Conservation (phyloP, 768 basidiomycete genomes). For the Scleroderma citrinum region DNA sequence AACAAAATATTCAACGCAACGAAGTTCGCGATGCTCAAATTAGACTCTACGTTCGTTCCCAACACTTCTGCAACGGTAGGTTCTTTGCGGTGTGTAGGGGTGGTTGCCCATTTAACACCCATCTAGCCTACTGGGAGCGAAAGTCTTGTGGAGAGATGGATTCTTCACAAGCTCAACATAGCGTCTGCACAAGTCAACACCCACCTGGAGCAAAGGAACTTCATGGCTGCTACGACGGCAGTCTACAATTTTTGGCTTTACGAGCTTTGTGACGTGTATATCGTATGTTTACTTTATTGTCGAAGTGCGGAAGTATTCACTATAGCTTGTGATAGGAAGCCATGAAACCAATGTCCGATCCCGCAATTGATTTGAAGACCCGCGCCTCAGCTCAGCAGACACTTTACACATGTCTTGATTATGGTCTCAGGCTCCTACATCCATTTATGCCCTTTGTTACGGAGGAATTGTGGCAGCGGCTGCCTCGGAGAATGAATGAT, state of each 20-base stretch:
- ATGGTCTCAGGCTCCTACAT: slow-evolving; percentile 84
- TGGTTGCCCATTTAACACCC: slow-evolving; percentile 5
- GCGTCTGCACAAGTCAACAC: slow-evolving; percentile 74
- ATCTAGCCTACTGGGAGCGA: slow-evolving; percentile 81
- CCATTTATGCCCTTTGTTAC: slow-evolving; percentile 99
- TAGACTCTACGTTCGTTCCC: slow-evolving; percentile 81
- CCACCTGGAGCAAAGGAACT: slow-evolving; percentile 74
- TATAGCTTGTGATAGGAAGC: slow-evolving; percentile 62
- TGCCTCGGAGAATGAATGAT: slow-evolving; percentile 82
- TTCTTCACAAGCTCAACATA: slow-evolving; percentile 86
- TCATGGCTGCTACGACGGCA: slow-evolving; percentile 83
- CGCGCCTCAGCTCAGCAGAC: slow-evolving; percentile 91
- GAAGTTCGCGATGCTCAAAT: slow-evolving; percentile 98
- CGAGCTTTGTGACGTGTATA: slow-evolving; percentile 98
- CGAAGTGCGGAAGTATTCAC: not conserved
- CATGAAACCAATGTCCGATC: slow-evolving; percentile 96
- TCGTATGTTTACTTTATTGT: slow-evolving; percentile 48
- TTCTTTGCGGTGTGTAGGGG: not conserved
- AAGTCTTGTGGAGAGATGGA: slow-evolving; percentile 91
- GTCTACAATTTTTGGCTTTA: slow-evolving; percentile 96
- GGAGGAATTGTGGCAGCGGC: slow-evolving; percentile 96
- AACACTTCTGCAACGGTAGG: slow-evolving; percentile 60
- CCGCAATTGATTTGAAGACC: slow-evolving; percentile 52
- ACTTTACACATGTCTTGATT: slow-evolving; percentile 88
- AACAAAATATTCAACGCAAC: slow-evolving; percentile 99